Evolutionary conservation across 139 green algal genomes (phyloP).

Genomic region (Spirogloea muscicola): DNA sequence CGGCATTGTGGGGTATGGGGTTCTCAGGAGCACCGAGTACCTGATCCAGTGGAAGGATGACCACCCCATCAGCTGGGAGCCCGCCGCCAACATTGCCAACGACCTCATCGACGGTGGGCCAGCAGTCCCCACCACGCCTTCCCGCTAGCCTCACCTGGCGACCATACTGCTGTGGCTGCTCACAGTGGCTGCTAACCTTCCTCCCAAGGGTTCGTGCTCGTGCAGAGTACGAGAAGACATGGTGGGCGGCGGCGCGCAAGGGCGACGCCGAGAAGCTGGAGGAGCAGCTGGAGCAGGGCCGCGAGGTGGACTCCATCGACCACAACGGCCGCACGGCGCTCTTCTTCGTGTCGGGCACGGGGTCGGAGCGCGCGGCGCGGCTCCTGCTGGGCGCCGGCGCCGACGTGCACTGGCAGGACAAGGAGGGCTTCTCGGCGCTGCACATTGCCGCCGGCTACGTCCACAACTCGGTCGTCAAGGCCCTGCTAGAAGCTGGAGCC

Average conservation of each 20-base stretch:
- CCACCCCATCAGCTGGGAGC: slow-evolving; percentile 52
- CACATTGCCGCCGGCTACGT: slow-evolving; percentile 83
- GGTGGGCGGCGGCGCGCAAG: slow-evolving; percentile 35
- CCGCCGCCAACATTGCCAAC: slow-evolving; percentile 41
- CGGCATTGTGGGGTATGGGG: too few relatives aligned
- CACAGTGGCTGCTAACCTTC: too few relatives aligned
- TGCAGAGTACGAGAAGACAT: too few relatives aligned
- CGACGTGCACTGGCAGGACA: slow-evolving; percentile 57
- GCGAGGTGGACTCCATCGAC: slow-evolving; percentile 42
- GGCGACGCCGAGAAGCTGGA: slow-evolving; percentile 24
- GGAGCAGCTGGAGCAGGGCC: slow-evolving; percentile 31
- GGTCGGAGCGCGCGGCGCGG: slow-evolving; percentile 13
- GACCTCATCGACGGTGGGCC: slow-evolving; percentile 44
- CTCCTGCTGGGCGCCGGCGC: slow-evolving; percentile 31
- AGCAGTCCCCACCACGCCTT: too few relatives aligned
- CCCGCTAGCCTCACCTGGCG: too few relatives aligned
- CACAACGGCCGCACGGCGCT: slow-evolving; percentile 38
- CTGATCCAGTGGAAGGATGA: slow-evolving; percentile 53
- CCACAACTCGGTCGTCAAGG: slow-evolving; percentile 35
- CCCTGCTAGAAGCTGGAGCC: slow-evolving; percentile 44
- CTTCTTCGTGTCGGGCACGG: slow-evolving; percentile 27
- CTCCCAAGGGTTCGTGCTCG: too few relatives aligned
- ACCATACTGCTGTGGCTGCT: too few relatives aligned
- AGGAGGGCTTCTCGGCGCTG: slow-evolving; percentile 69
- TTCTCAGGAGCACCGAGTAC: slow-evolving; percentile 49